Conservation (phyloP, 225 moss, liverwort and hornwort genomes). For the Pleurozium schreberi region DNA sequence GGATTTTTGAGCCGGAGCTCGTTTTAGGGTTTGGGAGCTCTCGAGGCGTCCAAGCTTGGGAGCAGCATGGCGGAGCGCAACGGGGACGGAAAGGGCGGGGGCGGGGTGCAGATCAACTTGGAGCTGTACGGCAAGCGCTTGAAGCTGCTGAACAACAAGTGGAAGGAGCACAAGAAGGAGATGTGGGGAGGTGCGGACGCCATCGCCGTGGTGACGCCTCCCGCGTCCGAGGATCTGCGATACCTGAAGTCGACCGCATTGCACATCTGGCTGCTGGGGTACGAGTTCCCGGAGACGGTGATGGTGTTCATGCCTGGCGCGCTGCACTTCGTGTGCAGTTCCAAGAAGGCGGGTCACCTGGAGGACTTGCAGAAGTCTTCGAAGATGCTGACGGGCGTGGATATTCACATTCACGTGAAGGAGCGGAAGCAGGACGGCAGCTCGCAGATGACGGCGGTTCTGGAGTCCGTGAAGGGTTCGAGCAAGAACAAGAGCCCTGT, state of each 20-base stretch:
- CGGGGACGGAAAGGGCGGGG: slow-evolving; percentile 23
- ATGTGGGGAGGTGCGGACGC: slow-evolving; percentile 90
- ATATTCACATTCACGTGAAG: slow-evolving; percentile 81
- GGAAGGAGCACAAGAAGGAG: slow-evolving; percentile 74
- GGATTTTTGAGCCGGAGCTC: background rate
- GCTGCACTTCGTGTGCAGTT: slow-evolving; percentile 90
- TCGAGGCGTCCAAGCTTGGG: background rate
- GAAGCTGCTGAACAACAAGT: slow-evolving; percentile 66
- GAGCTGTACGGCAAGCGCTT: slow-evolving; percentile 69
- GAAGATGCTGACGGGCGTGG: slow-evolving; percentile 85
- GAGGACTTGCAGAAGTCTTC: slow-evolving; percentile 78
- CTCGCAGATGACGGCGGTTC: slow-evolving; percentile 30
- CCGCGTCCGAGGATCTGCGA: slow-evolving; percentile 88
- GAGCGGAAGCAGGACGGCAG: slow-evolving; percentile 85
- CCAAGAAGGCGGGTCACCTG: slow-evolving; percentile 84
- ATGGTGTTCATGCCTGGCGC: slow-evolving; percentile 92
- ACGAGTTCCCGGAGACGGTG: slow-evolving; percentile 99
- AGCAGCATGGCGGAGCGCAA: slow-evolving; percentile 27
- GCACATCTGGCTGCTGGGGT: slow-evolving; percentile 98
- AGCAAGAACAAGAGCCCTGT: slow-evolving; percentile 39
- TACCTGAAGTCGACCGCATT: slow-evolving; percentile 98
- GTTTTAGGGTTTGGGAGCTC: slow-evolving; percentile 16
- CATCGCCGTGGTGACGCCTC: slow-evolving; percentile 86
- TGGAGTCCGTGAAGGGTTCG: slow-evolving; percentile 60
- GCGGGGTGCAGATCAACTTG: slow-evolving; percentile 73